Evolutionary conservation across 768 basidiomycete species (phyloP).

Genomic region (Mycena latifolia): DNA sequence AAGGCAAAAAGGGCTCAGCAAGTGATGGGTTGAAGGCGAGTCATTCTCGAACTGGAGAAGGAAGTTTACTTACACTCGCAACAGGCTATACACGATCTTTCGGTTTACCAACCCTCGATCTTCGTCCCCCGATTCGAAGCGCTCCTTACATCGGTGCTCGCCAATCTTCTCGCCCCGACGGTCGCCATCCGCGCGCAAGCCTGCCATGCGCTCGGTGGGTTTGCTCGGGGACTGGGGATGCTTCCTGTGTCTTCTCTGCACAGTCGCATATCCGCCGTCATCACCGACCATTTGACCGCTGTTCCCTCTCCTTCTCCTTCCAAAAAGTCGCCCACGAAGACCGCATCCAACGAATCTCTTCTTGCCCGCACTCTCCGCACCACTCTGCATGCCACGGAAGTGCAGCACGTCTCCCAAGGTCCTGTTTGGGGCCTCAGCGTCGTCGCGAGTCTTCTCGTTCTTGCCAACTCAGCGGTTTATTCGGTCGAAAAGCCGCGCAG

Average conservation of each 20-base stretch:
- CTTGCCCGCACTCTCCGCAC: conserved; percentile 78
- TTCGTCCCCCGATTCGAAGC: conserved; percentile 77
- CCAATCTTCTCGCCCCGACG: conserved; percentile 73
- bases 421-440: conserved; percentile 84
- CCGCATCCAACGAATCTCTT: conserved; percentile 53
- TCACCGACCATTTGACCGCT: conserved; percentile 62
- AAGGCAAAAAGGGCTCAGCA: conserved; percentile 88
- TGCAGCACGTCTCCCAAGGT: conserved; percentile 74
- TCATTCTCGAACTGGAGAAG: neutral
- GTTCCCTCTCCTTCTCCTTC: conserved; percentile 55
- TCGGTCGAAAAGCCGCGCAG: conserved; percentile 58
- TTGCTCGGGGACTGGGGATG: conserved; percentile 65
- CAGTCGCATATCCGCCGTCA: conserved; percentile 62
- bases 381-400: conserved; percentile 67
- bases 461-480: conserved; percentile 70
- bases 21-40: conserved; percentile 83
- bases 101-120: conserved; percentile 68
- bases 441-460: conserved; percentile 71
- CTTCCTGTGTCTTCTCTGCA: conserved; percentile 64
- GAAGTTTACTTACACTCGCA: conserved; percentile 8
- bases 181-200: conserved; percentile 77
- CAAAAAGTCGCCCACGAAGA: conserved; percentile 50
- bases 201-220: conserved; percentile 80
- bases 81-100: conserved; percentile 49
- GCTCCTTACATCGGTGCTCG: conserved; percentile 70